Evolutionary conservation across 257 asterid genomes (phyloP), one percentile per base, ranked within the genome.

Genomic region (Ophiorrhiza pumila): DNA sequence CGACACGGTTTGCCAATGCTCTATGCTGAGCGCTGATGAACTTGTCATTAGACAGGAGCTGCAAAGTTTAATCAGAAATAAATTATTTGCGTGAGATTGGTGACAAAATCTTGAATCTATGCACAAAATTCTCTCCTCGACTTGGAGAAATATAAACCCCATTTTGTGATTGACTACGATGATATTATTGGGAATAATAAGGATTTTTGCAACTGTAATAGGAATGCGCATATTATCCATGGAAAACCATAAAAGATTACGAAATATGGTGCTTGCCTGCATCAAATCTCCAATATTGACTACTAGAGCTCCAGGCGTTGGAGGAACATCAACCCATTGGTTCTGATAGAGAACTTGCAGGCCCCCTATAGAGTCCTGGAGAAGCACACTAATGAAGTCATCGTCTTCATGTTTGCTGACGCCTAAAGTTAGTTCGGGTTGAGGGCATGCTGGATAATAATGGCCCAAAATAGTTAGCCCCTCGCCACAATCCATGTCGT

Each of bases 281-380:
- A 79, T 9, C 20, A 74, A 57, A 50, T 79, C 82, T 43, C 82
- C 82, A 32, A 74, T 64, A 65, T 79, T 79, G 31, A 79, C 79
- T 1, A 79, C 65, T 11, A 79, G 70, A 46, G 82, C 79, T 43
- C 79, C 77, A 20, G 76, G 82, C 3, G 68, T 79, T 22, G 82
- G 79, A 37, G 82, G 82, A 27, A 79, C 76, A 65, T 79, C 73
- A 27, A 79, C 79, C 82, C 82, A 79, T 17, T 74, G 79, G 35
- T 79, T 56, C 14, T 74, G 65, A 64, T 79, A 34, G 25, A 79
- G 73, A 29, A 79, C 79, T 64, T 70, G 82, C 12, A 79, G 79
- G 25, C 82, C 77, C 5, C 82, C 79, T 7, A 64, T 46, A 56
- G 69, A 43, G 18, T 79, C 82, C 39, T 74, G 79, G 55, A 79